Evolutionary conservation across 2,329 filamentous ascomycete genomes (phyloP).

Genomic region (Penicillium decumbens): DNA sequence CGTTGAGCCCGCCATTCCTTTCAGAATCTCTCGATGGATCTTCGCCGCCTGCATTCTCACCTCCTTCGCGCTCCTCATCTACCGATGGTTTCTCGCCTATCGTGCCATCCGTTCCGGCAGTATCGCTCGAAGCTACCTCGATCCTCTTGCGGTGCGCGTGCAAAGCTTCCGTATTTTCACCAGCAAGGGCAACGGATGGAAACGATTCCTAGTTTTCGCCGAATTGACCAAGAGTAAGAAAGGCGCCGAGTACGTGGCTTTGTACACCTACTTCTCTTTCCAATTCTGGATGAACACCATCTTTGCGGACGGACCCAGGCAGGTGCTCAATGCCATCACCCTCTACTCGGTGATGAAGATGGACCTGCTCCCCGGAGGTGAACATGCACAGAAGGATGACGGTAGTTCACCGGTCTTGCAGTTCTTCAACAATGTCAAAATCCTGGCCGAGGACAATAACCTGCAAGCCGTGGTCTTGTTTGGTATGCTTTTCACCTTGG

Average conservation of each 20-base stretch:
- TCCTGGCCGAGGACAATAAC: conserved; percentile 67
- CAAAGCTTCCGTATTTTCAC: conserved; percentile 71
- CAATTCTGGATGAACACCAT: conserved; percentile 80
- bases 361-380: conserved; percentile 62
- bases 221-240: conserved; percentile 88
- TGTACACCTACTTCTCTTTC: conserved; percentile 85
- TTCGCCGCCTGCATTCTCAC: conserved; percentile 89
- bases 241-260: conserved; percentile 80
- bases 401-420: conserved; percentile 63
- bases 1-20: conserved; percentile 71
- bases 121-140: conserved; percentile 86
- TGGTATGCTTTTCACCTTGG: conserved; percentile 85
- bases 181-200: conserved; percentile 68
- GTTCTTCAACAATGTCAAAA: conserved; percentile 78
- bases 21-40: conserved; percentile 85
- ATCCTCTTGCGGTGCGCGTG: conserved; percentile 76
- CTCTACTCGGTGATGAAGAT: conserved; percentile 76
- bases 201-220: conserved; percentile 85
- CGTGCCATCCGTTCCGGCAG: conserved; percentile 79
- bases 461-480: conserved; percentile 78
- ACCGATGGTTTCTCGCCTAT: conserved; percentile 73
- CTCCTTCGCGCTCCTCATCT: conserved; percentile 75
- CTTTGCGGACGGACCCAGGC: conserved; percentile 85
- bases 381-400: conserved; percentile 46
- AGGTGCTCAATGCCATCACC: conserved; percentile 84